These are phyloP conservation scores for Acanthamoeba castellanii DNA, from an alignment of 208 protist species.

Conservation along the genomic window DNA sequence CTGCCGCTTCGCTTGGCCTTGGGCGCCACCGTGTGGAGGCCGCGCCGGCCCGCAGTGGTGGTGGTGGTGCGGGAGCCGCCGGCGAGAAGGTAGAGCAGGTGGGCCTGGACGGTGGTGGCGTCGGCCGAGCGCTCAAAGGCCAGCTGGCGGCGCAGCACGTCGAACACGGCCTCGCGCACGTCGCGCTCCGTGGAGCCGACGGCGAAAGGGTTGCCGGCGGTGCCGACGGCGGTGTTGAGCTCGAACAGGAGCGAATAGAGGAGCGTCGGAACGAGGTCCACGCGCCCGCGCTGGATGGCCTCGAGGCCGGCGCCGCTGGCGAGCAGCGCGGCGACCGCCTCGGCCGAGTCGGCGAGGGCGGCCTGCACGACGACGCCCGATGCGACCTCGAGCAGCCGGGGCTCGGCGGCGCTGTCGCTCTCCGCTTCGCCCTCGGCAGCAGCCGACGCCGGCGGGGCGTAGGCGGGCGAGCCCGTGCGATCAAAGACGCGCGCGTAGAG, in stretches of 20 bases:
- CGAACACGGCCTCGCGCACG: neutral
- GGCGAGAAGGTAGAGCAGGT: neutral
- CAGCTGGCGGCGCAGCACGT: neutral
- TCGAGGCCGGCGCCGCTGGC: neutral
- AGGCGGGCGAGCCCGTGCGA: neutral
- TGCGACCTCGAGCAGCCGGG: neutral
- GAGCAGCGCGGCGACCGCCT: neutral
- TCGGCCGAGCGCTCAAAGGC: neutral
- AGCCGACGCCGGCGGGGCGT: neutral
- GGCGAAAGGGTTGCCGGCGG: neutral
- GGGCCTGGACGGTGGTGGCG: neutral
- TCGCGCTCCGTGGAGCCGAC: neutral
- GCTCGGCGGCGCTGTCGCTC: neutral
- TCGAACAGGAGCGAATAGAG: conserved; percentile 38
- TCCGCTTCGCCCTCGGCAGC: too few relatives aligned
- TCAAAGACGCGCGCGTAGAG: conserved; percentile 12
- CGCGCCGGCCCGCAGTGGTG: neutral
- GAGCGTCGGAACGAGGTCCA: conserved; percentile 3
- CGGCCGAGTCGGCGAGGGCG: neutral
- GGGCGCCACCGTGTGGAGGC: neutral
- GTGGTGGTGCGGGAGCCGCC: neutral
- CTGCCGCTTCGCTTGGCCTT: neutral
- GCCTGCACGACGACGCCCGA: neutral
- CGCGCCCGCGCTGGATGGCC: neutral
- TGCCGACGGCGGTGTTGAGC: neutral